Evolutionary conservation across 169 alveolate genomes (phyloP).

Genomic region (Plasmodium yoelii): DNA sequence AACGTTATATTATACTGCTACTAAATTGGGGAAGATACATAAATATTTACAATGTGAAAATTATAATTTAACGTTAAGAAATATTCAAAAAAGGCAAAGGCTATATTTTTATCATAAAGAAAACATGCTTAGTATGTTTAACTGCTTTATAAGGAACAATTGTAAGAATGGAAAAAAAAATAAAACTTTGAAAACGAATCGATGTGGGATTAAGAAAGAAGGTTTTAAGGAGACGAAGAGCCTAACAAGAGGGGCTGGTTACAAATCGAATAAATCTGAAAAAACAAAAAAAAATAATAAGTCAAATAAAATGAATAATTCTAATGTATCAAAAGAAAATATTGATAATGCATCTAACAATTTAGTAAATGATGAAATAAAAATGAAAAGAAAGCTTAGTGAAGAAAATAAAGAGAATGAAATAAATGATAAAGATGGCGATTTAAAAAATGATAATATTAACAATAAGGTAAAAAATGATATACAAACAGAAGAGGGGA

Average conservation of each 20-base stretch:
- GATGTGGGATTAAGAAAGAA: not conserved
- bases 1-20: not conserved
- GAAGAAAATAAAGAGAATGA: not conserved
- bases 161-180: not conserved
- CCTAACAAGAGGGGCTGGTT: not conserved
- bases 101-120: conserved; percentile 10
- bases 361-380: not conserved
- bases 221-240: not conserved
- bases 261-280: not conserved
- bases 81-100: conserved; percentile 33
- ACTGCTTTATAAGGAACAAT: not conserved
- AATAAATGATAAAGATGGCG: not conserved
- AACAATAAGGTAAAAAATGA: conserved; percentile 9
- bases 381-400: not conserved
- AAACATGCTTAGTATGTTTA: conserved; percentile 1
- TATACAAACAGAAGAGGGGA: conserved; percentile 10
- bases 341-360: not conserved
- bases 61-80: conserved; percentile 48
- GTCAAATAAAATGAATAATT: not conserved
- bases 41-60: conserved; percentile 16
- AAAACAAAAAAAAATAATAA: not conserved
- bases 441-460: not conserved
- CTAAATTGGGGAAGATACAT: not conserved
- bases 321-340: not conserved
- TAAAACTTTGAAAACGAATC: not conserved